Percentiles rank a stretch among this genome's conserved stretches.
Conservation (phyloP, 2,329 filamentous ascomycete species). For the Aspergillus fumigatus region DNA sequence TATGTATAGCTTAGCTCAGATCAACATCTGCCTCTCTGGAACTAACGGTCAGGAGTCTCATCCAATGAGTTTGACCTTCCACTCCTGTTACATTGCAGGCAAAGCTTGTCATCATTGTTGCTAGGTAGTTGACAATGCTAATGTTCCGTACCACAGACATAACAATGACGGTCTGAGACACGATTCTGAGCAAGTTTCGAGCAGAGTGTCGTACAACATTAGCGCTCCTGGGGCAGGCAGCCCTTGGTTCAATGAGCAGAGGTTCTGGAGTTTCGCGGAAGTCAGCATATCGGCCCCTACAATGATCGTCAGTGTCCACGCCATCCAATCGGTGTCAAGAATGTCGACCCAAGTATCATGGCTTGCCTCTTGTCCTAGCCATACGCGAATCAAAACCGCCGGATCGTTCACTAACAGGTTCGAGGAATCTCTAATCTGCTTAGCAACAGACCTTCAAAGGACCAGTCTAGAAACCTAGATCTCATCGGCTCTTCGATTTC, state of each 20-base stretch:
- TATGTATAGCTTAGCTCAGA: slow-evolving; percentile 7
- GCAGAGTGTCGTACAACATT: neutral
- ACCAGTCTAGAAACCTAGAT: neutral
- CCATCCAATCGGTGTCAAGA: neutral
- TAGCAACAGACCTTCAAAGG: neutral
- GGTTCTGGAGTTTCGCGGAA: slow-evolving; percentile 1
- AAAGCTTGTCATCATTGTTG: neutral
- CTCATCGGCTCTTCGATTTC: neutral
- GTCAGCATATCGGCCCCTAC: slow-evolving; percentile 2
- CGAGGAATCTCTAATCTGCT: neutral
- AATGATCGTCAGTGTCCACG: neutral
- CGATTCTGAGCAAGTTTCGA: neutral
- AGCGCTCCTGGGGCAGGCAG: neutral
- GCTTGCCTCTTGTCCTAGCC: neutral
- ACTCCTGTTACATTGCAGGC: neutral
- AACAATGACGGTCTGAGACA: neutral
- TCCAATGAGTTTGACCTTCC: neutral
- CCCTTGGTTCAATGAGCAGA: neutral
- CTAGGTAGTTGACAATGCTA: neutral
- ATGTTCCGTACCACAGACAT: neutral
- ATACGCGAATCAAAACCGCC: neutral
- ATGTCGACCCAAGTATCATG: slow-evolving; percentile 1
- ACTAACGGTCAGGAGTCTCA: neutral
- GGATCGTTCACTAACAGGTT: neutral
- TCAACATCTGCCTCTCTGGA: neutral